Conservation (phyloP, 2,329 filamentous ascomycete genomes). For the Diaporthe eres region DNA sequence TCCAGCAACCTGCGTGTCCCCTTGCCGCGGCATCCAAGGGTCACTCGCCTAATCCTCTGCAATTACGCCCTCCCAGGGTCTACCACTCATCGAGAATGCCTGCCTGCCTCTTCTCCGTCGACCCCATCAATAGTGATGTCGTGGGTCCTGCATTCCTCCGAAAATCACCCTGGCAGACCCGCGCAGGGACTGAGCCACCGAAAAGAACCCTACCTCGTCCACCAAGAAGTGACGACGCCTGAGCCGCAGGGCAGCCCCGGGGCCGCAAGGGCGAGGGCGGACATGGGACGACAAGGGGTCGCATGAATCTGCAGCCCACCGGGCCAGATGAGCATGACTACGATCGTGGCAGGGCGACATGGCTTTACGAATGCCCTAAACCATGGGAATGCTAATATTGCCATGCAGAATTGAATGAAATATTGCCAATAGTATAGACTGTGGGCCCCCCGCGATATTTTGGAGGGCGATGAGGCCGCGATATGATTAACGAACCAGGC, state of each 20-base stretch:
- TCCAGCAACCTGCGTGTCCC: conserved; percentile 18
- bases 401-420: conserved; percentile 33
- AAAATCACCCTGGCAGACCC: conserved; percentile 19
- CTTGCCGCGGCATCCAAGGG: conserved; percentile 23
- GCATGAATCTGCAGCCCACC: conserved; percentile 42
- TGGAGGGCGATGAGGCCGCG: conserved; percentile 14
- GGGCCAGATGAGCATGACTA: conserved; percentile 39
- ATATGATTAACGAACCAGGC: conserved; percentile 25
- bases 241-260: conserved; percentile 18
- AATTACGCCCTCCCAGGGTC: conserved; percentile 28
- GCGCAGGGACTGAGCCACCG: conserved; percentile 19
- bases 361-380: conserved; percentile 19
- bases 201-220: background rate
- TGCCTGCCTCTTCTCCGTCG: conserved; percentile 1
- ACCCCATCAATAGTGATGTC: conserved; percentile 10
- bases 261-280: conserved; percentile 1
- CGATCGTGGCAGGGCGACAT: conserved; percentile 18
- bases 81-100: conserved; percentile 22
- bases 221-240: conserved; percentile 22
- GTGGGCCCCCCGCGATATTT: conserved; percentile 8
- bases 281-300: conserved; percentile 39
- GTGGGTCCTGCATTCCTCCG: conserved; percentile 23
- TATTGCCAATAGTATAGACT: conserved; percentile 39
- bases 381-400: conserved; percentile 17
- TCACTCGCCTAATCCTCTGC: conserved; percentile 32